A percentile compares a stretch with the other conserved stretches of the same genome.
These are phyloP conservation scores for Scutellaria galericulata DNA, from an alignment of 257 asterid species.

Conservation along the genomic window DNA sequence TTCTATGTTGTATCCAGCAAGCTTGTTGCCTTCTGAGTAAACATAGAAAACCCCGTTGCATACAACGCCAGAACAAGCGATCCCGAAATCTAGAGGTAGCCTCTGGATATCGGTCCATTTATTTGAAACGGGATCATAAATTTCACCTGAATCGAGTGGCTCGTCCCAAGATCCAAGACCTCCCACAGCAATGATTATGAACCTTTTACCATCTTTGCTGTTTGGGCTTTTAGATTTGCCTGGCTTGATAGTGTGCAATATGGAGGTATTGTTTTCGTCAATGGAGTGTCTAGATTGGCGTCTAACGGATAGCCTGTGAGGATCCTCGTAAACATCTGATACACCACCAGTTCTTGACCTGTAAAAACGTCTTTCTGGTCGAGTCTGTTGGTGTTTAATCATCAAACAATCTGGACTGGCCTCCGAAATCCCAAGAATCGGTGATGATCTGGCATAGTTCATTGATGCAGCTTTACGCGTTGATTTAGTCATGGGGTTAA, in stretches of 20 bases:
- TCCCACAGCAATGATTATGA: conserved; percentile 80
- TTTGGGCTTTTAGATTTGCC: conserved; percentile 40
- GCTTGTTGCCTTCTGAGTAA: conserved; percentile 79
- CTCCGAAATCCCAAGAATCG: conserved; percentile 73
- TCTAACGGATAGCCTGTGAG: conserved; percentile 88
- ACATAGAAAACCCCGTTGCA: conserved; percentile 71
- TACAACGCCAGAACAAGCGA: conserved; percentile 77
- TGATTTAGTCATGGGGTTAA: conserved; percentile 71
- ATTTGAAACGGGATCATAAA: conserved; percentile 72
- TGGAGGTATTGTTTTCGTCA: conserved; percentile 66
- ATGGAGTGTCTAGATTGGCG: conserved; percentile 65
- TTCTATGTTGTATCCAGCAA: conserved; percentile 76
- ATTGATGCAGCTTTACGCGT: conserved; percentile 78
- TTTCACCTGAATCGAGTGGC: conserved; percentile 80
- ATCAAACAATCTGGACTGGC: conserved; percentile 58
- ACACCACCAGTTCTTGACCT: conserved; percentile 78
- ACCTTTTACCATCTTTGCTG: conserved; percentile 47
- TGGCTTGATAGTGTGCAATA: conserved; percentile 43
- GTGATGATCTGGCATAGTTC: conserved; percentile 91
- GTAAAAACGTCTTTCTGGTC: conserved; percentile 56
- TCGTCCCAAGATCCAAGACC: conserved; percentile 97
- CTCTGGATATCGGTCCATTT: conserved; percentile 92
- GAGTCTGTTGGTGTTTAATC: conserved; percentile 56
- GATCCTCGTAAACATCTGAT: conserved; percentile 94
- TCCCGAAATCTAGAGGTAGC: conserved; percentile 79